Evolutionary conservation across 495 filamentous ascomycete species (phyloP).

Genomic region (Lasiosphaeria ovina): DNA sequence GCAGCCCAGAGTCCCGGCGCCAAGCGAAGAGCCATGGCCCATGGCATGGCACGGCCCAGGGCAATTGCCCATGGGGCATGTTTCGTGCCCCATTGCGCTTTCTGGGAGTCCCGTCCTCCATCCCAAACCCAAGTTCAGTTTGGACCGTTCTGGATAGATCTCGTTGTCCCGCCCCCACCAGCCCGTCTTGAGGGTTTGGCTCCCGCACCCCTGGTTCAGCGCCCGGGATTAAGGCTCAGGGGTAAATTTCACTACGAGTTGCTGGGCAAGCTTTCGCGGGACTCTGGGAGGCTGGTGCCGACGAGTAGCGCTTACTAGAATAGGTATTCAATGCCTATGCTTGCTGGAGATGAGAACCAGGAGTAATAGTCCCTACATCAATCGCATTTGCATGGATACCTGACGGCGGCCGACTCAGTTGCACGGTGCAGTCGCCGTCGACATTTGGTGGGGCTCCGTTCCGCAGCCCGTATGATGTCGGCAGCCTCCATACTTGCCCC

Average conservation of each 20-base stretch:
- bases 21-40: constrained; percentile 10
- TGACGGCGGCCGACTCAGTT: neutral
- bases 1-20: constrained; percentile 19
- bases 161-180: neutral
- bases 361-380: no score
- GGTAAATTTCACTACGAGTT: no score
- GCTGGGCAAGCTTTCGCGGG: no score
- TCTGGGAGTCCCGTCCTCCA: neutral
- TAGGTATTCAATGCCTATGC: neutral
- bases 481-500: neutral
- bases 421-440: neutral
- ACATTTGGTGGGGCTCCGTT: neutral
- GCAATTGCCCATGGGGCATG: no score
- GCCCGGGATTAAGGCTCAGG: no score
- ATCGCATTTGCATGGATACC: neutral
- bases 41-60: no score
- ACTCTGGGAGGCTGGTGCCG: neutral
- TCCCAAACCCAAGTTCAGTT: neutral
- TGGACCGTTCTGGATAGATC: neutral
- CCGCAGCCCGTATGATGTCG: neutral
- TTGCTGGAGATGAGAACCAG: no score
- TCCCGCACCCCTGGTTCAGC: neutral
- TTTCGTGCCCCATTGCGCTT: no score
- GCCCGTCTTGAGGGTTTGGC: neutral
- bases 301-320: neutral